These are phyloP conservation scores for Glomus cerebriforme DNA, from an alignment of 192 early-diverging fungal species.

Conservation along the genomic window DNA sequence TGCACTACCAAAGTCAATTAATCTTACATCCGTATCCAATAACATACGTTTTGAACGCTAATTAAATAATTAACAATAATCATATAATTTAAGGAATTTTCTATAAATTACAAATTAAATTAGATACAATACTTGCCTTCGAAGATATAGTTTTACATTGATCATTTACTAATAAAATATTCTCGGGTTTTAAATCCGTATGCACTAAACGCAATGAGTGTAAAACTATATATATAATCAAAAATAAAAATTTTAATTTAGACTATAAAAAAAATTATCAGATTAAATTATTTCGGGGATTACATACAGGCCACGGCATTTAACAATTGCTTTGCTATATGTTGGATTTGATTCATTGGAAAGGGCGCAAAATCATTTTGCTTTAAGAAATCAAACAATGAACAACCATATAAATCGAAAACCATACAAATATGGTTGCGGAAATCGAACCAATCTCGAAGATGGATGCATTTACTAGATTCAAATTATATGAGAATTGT, in stretches of 20 bases:
- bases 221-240: constrained; percentile 59
- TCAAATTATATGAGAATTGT: neutral
- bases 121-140: constrained; percentile 33
- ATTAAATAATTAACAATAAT: constrained; percentile 36
- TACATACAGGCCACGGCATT: constrained; percentile 76
- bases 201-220: constrained; percentile 88
- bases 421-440: constrained; percentile 98
- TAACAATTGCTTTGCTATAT: constrained; percentile 84
- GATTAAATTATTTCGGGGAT: neutral
- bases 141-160: constrained; percentile 56
- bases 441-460: constrained; percentile 83
- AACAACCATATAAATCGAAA: constrained; percentile 86
- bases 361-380: constrained; percentile 89
- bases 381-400: constrained; percentile 96
- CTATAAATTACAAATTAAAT: neutral
- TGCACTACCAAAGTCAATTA: constrained; percentile 97
- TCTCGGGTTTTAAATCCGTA: constrained; percentile 98
- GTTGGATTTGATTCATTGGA: constrained; percentile 79
- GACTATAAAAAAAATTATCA: too few species aligned
- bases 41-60: constrained; percentile 64
- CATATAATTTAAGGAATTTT: too few species aligned
- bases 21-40: constrained; percentile 66
- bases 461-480: constrained; percentile 83
- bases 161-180: constrained; percentile 78
- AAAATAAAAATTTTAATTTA: too few species aligned